Conservation (phyloP, 208 protist species). For the Tritrichomonas musculus region DNA sequence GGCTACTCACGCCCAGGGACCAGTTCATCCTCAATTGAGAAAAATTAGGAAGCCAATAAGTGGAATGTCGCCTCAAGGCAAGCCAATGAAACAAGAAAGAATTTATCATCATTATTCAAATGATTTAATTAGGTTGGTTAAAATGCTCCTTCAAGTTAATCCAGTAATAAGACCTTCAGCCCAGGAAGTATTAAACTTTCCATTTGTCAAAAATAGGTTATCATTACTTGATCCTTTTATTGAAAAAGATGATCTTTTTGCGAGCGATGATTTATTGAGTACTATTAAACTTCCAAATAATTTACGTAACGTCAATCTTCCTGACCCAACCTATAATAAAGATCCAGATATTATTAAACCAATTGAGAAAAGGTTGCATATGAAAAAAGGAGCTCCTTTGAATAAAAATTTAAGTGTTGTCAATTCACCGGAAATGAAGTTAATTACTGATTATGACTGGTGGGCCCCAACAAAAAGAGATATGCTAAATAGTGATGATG, state of each 20-base stretch:
- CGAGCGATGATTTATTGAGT: not conserved
- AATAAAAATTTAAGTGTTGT: not conserved
- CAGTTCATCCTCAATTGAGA: no score
- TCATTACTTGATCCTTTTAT: not conserved
- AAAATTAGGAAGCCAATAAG: no score
- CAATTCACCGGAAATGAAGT: not conserved
- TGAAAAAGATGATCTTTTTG: not conserved
- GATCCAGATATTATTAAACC: not conserved
- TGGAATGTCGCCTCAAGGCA: no score
- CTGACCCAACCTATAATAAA: not conserved
- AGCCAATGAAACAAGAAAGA: no score
- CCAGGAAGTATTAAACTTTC: not conserved
- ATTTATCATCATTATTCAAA: not conserved
- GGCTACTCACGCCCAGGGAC: no score
- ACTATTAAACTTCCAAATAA: constrained; percentile 18
- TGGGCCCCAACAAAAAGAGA: not conserved
- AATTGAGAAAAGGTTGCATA: not conserved
- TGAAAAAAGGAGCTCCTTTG: not conserved
- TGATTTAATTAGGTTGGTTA: not conserved
- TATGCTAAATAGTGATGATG: no score
- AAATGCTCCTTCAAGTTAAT: not conserved
- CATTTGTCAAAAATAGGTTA: not conserved
- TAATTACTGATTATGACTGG: not conserved
- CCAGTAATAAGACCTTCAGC: not conserved
- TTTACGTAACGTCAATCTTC: not conserved